phyloP scores from a whole-genome alignment of 2,329 filamentous ascomycete species.

The Fusarium sp. region DNA sequence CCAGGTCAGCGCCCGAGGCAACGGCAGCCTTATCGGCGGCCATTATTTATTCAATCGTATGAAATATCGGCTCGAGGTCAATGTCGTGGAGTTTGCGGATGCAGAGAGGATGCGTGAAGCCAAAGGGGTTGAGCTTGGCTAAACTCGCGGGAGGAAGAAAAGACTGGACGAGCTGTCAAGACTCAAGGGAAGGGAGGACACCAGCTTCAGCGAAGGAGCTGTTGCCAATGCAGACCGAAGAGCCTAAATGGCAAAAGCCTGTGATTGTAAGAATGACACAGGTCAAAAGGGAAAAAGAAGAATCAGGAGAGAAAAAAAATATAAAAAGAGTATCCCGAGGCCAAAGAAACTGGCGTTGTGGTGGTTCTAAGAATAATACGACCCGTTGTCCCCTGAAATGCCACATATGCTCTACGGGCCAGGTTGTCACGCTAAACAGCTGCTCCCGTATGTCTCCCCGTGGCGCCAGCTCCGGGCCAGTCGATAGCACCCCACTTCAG shows the following conservation, averaged over 20 bases:
- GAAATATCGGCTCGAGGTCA: conserved; percentile 2
- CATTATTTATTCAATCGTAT: conserved; percentile 59
- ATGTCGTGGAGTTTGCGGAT: conserved; percentile 24
- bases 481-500: conserved; percentile 46
- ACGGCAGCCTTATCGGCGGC: conserved; percentile 68
- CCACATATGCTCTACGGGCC: conserved; percentile 51
- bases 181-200: conserved; percentile 52
- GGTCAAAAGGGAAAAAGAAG: conserved; percentile 38
- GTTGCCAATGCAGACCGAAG: conserved; percentile 46
- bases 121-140: conserved; percentile 42
- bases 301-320: conserved; percentile 27
- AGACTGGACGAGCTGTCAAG: conserved; percentile 56
- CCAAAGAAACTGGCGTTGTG: conserved; percentile 44
- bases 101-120: conserved; percentile 26
- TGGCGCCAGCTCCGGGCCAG: conserved; percentile 43
- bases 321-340: conserved; percentile 42
- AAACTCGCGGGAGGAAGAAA: conserved; percentile 39
- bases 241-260: conserved; percentile 43
- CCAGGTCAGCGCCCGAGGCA: conserved; percentile 73
- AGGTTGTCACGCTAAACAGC: conserved; percentile 35
- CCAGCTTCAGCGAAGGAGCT: conserved; percentile 42
- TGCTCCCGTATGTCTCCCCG: conserved; percentile 37
- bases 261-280: conserved; percentile 31
- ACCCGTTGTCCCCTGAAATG: conserved; percentile 50
- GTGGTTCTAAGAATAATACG: conserved; percentile 46